Percentiles rank a stretch among this genome's conserved stretches.
Conservation (phyloP, 495 filamentous ascomycete genomes). For the Lophiostoma macrostomum region DNA sequence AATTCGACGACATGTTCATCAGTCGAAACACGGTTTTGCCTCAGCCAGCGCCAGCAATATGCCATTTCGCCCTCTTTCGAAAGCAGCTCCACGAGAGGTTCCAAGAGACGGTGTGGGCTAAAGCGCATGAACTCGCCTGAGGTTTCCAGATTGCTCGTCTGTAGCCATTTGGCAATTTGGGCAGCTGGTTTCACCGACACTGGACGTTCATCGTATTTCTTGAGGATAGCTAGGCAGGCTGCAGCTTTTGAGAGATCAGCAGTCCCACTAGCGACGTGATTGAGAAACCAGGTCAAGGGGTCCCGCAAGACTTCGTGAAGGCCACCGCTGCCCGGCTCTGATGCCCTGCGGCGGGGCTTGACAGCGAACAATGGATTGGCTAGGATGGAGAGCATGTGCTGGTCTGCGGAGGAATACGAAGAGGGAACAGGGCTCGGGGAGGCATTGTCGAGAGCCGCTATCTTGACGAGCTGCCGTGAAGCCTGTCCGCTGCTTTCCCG, state of each 20-base stretch:
- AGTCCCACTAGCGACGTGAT: conserved; percentile 16
- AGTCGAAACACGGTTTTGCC: too few species aligned
- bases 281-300: conserved; percentile 26
- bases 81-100: conserved; percentile 1
- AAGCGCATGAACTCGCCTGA: conserved; percentile 10
- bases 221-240: conserved; percentile 1
- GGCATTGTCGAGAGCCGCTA: background rate
- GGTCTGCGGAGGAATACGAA: conserved; percentile 42
- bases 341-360: conserved; percentile 6
- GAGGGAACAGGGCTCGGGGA: conserved; percentile 2
- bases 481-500: conserved; percentile 8
- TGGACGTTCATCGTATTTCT: background rate
- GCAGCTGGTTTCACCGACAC: background rate
- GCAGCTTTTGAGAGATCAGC: conserved; percentile 13
- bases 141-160: conserved; percentile 18
- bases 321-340: background rate
- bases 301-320: conserved; percentile 11
- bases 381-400: conserved; percentile 64
- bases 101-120: background rate
- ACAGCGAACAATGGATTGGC: conserved; percentile 61
- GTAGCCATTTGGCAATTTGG: conserved; percentile 21
- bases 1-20: too few species aligned
- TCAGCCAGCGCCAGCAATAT: too few species aligned
- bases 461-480: conserved; percentile 1
- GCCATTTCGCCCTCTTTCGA: conserved; percentile 12